These are phyloP conservation scores for Buddleja alternifolia DNA, from an alignment of 257 asterid species.

Conservation along the genomic window DNA sequence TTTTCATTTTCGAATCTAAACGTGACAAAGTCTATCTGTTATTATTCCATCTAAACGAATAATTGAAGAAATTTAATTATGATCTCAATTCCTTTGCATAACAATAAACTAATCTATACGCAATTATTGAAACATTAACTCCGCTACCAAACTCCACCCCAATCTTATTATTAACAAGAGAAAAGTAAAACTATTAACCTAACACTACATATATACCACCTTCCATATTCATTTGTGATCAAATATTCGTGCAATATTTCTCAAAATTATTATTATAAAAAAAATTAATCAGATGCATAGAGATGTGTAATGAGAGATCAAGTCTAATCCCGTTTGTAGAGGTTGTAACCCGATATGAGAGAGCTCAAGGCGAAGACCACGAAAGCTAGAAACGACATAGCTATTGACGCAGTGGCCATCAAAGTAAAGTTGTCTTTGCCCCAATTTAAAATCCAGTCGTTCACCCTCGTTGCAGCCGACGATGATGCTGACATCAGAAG, in stretches of 20 bases:
- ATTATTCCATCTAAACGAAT: too few species aligned
- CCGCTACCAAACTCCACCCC: too few species aligned
- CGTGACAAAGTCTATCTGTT: too few species aligned
- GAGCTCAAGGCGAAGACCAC: constrained; percentile 71
- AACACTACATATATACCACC: constrained; percentile 39
- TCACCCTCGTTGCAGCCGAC: constrained; percentile 81
- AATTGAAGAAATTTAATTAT: too few species aligned
- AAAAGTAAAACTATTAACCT: constrained; percentile 4
- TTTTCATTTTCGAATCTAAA: too few species aligned
- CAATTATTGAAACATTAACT: too few species aligned
- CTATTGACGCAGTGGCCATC: constrained; percentile 79
- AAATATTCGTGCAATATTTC: not conserved
- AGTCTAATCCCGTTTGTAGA: constrained; percentile 51
- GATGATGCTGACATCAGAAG: constrained; percentile 89
- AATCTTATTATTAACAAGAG: too few species aligned
- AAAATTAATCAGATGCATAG: not conserved
- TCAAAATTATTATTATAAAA: not conserved
- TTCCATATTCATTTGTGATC: constrained; percentile 12
- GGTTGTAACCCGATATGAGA: constrained; percentile 66
- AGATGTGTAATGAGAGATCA: constrained; percentile 25
- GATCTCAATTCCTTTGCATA: too few species aligned
- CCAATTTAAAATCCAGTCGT: constrained; percentile 85
- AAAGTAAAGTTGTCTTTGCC: constrained; percentile 78
- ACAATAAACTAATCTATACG: too few species aligned
- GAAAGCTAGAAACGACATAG: constrained; percentile 79